Evolutionary conservation across 78 protist species (phyloP), one percentile per base, ranked within the genome.

Genomic region (Dictyostelium firmibasis): DNA sequence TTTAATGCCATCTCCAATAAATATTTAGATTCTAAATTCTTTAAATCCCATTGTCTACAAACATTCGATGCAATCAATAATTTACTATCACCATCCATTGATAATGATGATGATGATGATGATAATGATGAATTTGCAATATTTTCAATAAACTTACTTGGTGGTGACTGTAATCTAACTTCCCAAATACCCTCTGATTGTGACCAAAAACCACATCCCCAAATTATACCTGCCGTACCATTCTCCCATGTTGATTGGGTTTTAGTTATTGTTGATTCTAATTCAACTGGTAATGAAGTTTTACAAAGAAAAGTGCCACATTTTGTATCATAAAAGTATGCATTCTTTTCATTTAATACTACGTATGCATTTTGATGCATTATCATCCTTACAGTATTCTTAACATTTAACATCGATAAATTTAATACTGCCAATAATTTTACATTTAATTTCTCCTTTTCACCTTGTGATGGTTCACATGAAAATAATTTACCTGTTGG

Each of bases 181-280:
- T 89, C 94, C 86, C 87, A 89, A 4, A 89, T 43, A 31, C 94
- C 94, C 18, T 78, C 53, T 25, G 57, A 25, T 33, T 81, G 53
- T 23, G 86, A 47, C 87, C 87, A 89, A 25, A 67, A 29, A 47
- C 94, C 94, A 14, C 86, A 44, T 6, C 94, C 94, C 94, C 94
- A 89, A 1, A 89, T 77, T 9, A 89, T 69, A 43, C 94, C 94
- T 13, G 85, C 84, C 11, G 94, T 83, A 29, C 83, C 84, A 43
- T 89, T 83, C 14, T 78, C 83, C 94, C 94, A 89, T 18, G 82
- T 18, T 16, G 79, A 67, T 10, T 23, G 33, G 10, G 7, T 4
- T 33, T 57, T 57, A 20, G n/a, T 57, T 0, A 0, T 20, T 20
- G 20, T 2, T 16, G 16, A 33, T 10, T 69, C 3, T 2, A 67